A percentile compares a stretch with the other conserved stretches of the same genome.
Conservation (phyloP, 1,284 basidiomycete genomes). For the Phellopilus nigrolimitatus region DNA sequence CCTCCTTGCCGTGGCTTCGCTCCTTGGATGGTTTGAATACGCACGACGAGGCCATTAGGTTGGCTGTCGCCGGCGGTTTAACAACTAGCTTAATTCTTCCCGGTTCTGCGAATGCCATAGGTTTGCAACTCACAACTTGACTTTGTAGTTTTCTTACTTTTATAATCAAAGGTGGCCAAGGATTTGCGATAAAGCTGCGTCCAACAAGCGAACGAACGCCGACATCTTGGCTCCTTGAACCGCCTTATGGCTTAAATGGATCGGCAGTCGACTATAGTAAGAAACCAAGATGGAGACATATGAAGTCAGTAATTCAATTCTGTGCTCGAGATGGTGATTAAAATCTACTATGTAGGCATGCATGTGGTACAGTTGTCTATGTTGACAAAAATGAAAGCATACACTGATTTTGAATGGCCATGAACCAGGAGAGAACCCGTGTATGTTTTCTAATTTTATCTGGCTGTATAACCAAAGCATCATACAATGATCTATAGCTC, state of each 20-base stretch:
- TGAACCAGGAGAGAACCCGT: conserved; percentile 23
- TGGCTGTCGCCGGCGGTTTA: conserved; percentile 35
- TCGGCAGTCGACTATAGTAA: conserved; percentile 15
- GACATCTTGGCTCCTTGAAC: conserved; percentile 29
- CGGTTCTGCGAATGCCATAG: conserved; percentile 36
- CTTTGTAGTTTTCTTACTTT: not conserved
- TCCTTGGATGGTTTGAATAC: conserved; percentile 38
- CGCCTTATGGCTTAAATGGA: conserved; percentile 25
- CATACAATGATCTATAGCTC: too few relatives aligned
- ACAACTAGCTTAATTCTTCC: conserved; percentile 37
- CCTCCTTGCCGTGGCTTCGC: conserved; percentile 35
- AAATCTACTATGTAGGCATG: conserved; percentile 13
- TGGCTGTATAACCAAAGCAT: too few relatives aligned
- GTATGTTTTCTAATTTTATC: conserved; percentile 14
- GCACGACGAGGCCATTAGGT: conserved; percentile 32
- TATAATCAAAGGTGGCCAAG: conserved; percentile 30
- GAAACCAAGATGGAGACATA: conserved; percentile 25
- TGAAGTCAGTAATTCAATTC: conserved; percentile 23
- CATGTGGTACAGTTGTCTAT: conserved; percentile 16
- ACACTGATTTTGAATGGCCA: not conserved
- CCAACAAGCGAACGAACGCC: conserved; percentile 28
- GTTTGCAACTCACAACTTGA: conserved; percentile 19
- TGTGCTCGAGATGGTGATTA: not conserved
- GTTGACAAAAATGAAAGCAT: not conserved
- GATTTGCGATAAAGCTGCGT: conserved; percentile 37